phyloP scores from a whole-genome alignment of 2,329 filamentous ascomycete species.

The Lasiodiplodia gonubiensis region DNA sequence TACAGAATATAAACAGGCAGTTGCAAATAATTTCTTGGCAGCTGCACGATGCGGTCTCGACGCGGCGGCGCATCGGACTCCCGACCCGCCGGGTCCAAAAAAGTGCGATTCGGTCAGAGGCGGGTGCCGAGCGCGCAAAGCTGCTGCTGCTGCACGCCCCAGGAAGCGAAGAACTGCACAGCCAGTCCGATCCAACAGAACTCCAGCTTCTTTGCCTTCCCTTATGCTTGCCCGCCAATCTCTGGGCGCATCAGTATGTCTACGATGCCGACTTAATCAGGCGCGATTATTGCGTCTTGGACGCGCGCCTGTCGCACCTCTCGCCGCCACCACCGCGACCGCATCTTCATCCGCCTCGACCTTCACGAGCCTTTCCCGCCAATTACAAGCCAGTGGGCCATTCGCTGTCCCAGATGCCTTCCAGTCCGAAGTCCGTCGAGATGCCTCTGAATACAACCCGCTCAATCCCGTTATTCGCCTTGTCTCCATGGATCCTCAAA shows the following conservation, averaged over 20 bases:
- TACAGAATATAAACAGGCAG: not conserved
- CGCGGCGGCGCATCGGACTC: slow-evolving; percentile 20
- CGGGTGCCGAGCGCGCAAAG: slow-evolving; percentile 8
- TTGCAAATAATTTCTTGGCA: not conserved
- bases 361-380: slow-evolving; percentile 5
- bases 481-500: not conserved
- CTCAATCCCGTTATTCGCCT: not conserved
- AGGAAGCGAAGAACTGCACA: slow-evolving; percentile 7
- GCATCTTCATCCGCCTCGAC: slow-evolving; percentile 33
- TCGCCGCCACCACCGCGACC: slow-evolving; percentile 26
- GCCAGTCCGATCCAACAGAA: slow-evolving; percentile 1
- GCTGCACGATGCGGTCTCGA: not conserved
- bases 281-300: slow-evolving; percentile 30
- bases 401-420: slow-evolving; percentile 30
- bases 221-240: slow-evolving; percentile 45
- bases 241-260: slow-evolving; percentile 46
- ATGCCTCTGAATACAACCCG: not conserved
- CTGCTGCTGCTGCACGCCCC: slow-evolving; percentile 9
- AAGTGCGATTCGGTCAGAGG: not conserved
- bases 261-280: slow-evolving; percentile 45
- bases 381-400: slow-evolving; percentile 34
- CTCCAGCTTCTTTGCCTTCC: slow-evolving; percentile 30
- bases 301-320: not conserved
- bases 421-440: not conserved
- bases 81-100: slow-evolving; percentile 22